Base-by-base conservation (phyloP, 768 basidiomycete species). In the Xerocomellus intermedius region DNA sequence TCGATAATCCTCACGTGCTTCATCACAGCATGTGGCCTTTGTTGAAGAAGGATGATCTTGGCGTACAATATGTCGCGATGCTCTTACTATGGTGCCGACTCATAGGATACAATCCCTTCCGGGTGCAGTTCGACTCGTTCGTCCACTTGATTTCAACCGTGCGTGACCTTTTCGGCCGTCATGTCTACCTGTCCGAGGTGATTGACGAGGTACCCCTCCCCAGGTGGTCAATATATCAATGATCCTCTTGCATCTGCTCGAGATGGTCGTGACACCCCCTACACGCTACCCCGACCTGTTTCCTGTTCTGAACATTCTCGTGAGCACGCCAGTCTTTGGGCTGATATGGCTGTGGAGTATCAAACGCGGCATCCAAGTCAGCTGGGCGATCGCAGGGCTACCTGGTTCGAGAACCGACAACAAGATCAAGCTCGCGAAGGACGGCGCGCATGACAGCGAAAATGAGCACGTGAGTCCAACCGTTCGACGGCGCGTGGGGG, bases 301-400 rank as follows among this genome's bases (percentile, higher is more conserved):
- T 67, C 75, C 88, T 0, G 92, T 95, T 1, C 75, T 94, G 37
- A 98, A 97, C 68, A 85, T 94, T 3, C 79, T 93, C 16, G 66
- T 94, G 42, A 85, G 86, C 64, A 88, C 87, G 2, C 87, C 84
- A 1, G 83, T 96, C 17, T 96, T 98, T 67, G 81, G 77, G 8
- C 68, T 91, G 28, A 77, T 82, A n/a, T 98, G 91, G 91, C 64
- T 94, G 16, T 97, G 93, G 93, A 91, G 89, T 47, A 84, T 93
- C 68, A 87, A 86, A 60, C 85, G 89, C 44, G 82, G 88, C 21
- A 67, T 94, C 22, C 86, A 95, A 63, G 85, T 86, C 36, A 76
- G 82, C 9, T 96, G 94, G 94, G 89, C 87, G 13, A 67, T 90
- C 10, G 81, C 82, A 5, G 87, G 87, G 0, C 70, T 84, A 1